phyloP scores from a whole-genome alignment of 2,329 filamentous ascomycete species.

The Sodiomyces alkalinus region DNA sequence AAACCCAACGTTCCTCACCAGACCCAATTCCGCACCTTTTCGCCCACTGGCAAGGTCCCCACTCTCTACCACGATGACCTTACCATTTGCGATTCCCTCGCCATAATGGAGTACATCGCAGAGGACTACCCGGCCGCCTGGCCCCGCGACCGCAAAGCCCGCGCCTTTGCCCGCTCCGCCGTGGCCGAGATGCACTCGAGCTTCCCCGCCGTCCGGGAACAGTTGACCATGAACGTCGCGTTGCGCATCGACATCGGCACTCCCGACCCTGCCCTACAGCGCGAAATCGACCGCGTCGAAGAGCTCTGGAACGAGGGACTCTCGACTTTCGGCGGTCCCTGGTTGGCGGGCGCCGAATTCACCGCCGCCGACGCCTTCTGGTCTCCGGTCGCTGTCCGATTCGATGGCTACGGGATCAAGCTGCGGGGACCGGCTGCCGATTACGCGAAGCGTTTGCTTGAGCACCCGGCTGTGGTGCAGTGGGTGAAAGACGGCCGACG shows the following conservation, averaged over 20 bases:
- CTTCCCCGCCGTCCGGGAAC: conserved; percentile 23
- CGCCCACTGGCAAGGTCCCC: conserved; percentile 25
- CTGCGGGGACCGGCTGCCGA: conserved; percentile 14
- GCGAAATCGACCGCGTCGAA: conserved; percentile 19
- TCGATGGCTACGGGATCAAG: conserved; percentile 20
- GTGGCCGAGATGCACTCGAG: conserved; percentile 31
- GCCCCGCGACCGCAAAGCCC: conserved; percentile 21
- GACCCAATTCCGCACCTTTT: conserved; percentile 21
- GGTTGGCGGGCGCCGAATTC: conserved; percentile 21
- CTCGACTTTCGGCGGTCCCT: conserved; percentile 23
- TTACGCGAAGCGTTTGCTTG: conserved; percentile 19
- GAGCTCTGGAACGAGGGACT: conserved; percentile 23
- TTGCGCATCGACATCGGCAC: conserved; percentile 18
- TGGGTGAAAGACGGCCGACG: conserved; percentile 22
- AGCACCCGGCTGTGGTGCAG: conserved; percentile 18
- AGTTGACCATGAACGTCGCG: conserved; percentile 26
- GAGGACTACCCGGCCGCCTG: conserved; percentile 26
- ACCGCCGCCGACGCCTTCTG: conserved; percentile 25
- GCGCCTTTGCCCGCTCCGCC: conserved; percentile 26
- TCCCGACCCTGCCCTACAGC: conserved; percentile 14
- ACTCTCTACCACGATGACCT: conserved; percentile 18
- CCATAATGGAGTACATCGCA: conserved; percentile 31
- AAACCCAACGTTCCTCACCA: conserved; percentile 14
- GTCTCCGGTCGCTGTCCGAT: conserved; percentile 23
- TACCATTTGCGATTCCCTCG: conserved; percentile 25